phyloP scores from a whole-genome alignment of 331 rosid species.

The Arachis monticola region DNA sequence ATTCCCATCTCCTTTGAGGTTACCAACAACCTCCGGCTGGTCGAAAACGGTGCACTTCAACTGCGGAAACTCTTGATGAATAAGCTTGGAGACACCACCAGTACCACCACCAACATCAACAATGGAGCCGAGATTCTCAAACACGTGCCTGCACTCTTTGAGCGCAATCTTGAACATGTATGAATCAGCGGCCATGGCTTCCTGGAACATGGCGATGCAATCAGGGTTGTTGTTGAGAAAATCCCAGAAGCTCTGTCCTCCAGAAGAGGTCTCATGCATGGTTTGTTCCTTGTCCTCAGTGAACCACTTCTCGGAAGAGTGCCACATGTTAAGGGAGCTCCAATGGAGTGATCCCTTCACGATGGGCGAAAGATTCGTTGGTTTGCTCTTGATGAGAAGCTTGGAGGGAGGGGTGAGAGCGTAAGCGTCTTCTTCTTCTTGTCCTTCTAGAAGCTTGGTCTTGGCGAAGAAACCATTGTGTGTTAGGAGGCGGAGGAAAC shows the following conservation, averaged over 20 bases:
- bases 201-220: slow-evolving; percentile 23
- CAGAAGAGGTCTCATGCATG: slow-evolving; percentile 45
- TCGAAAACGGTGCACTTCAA: slow-evolving; percentile 61
- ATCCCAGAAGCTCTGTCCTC: slow-evolving; percentile 49
- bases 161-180: slow-evolving; percentile 50
- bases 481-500: slow-evolving; percentile 51
- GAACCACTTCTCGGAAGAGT: slow-evolving; percentile 48
- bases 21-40: slow-evolving; percentile 54
- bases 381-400: slow-evolving; percentile 44
- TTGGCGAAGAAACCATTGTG: slow-evolving; percentile 53
- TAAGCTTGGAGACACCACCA: slow-evolving; percentile 41
- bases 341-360: slow-evolving; percentile 39
- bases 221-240: slow-evolving; percentile 27
- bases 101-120: slow-evolving; percentile 62
- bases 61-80: slow-evolving; percentile 50
- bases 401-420: slow-evolving; percentile 52
- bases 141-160: slow-evolving; percentile 43
- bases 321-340: slow-evolving; percentile 35
- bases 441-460: slow-evolving; percentile 8
- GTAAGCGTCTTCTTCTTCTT: slow-evolving; percentile 47
- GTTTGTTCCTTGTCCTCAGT: slow-evolving; percentile 36
- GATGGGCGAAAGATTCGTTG: slow-evolving; percentile 29
- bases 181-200: slow-evolving; percentile 57
- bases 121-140: slow-evolving; percentile 48
- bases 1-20: slow-evolving; percentile 28